phyloP scores from a whole-genome alignment of 257 asterid species.

The Penstemon eatonii region DNA sequence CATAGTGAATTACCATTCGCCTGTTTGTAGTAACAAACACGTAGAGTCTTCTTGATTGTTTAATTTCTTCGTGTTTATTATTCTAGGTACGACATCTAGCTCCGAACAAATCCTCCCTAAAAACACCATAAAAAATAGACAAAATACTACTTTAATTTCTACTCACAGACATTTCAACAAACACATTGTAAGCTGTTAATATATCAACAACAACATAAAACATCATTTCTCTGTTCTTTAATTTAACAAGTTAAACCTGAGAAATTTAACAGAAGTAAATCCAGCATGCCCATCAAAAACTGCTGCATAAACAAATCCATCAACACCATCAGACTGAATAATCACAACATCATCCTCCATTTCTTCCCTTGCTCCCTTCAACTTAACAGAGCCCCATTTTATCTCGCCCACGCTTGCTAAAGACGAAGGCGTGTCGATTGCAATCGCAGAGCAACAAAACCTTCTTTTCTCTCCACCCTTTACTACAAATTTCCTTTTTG shows the following conservation, averaged over 20 bases:
- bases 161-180: not conserved
- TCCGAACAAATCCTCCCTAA: too few relatives aligned
- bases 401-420: constrained; percentile 54
- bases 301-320: constrained; percentile 79
- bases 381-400: constrained; percentile 72
- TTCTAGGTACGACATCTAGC: too few relatives aligned
- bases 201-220: not conserved
- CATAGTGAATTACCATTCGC: too few relatives aligned
- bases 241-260: constrained; percentile 44
- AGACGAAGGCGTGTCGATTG: constrained; percentile 69
- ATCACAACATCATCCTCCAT: constrained; percentile 89
- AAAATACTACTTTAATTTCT: not conserved
- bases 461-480: constrained; percentile 48
- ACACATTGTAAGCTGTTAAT: too few relatives aligned
- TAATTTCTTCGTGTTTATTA: too few relatives aligned
- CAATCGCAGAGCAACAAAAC: constrained; percentile 61
- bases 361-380: constrained; percentile 89
- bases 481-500: constrained; percentile 28
- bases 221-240: not conserved
- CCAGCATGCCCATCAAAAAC: constrained; percentile 98
- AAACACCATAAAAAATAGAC: too few relatives aligned
- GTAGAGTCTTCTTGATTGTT: too few relatives aligned
- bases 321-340: constrained; percentile 58
- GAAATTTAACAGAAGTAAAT: constrained; percentile 75
- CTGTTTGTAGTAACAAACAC: too few relatives aligned